Evolutionary conservation across 2,329 filamentous ascomycete genomes (phyloP).

Genomic region (Metarhizium rileyi): DNA sequence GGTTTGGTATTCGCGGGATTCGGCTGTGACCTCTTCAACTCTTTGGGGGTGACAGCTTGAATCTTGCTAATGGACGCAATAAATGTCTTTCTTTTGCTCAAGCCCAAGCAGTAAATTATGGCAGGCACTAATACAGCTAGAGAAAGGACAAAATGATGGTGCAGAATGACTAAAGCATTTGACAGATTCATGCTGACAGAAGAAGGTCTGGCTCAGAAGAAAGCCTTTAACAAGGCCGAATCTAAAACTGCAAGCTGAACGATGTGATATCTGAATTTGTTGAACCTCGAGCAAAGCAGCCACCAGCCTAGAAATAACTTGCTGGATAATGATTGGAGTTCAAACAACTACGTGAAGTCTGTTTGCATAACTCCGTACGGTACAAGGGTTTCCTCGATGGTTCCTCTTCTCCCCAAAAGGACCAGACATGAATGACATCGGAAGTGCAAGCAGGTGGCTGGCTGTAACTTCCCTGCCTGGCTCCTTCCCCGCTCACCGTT

Average conservation of each 20-base stretch:
- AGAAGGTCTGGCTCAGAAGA: background rate
- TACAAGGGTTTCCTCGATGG: no score
- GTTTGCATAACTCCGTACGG: no score
- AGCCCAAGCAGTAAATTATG: background rate
- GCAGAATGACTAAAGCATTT: background rate
- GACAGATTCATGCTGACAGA: background rate
- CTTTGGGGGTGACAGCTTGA: background rate
- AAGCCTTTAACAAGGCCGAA: background rate
- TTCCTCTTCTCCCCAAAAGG: no score
- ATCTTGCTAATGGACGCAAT: background rate
- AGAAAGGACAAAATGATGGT: background rate
- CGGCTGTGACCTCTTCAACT: background rate
- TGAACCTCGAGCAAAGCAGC: no score
- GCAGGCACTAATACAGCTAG: background rate
- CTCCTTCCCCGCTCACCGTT: no score
- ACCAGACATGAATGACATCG: no score
- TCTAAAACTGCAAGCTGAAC: background rate
- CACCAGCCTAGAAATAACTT: no score
- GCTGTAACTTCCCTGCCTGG: no score
- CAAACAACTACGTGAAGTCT: no score
- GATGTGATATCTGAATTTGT: no score
- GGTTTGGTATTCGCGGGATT: background rate
- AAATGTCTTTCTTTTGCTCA: background rate
- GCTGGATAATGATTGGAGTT: no score
- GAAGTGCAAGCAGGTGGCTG: no score